phyloP scores from a whole-genome alignment of 2,329 filamentous ascomycete genomes.

The Penicillium hesseltinei region DNA sequence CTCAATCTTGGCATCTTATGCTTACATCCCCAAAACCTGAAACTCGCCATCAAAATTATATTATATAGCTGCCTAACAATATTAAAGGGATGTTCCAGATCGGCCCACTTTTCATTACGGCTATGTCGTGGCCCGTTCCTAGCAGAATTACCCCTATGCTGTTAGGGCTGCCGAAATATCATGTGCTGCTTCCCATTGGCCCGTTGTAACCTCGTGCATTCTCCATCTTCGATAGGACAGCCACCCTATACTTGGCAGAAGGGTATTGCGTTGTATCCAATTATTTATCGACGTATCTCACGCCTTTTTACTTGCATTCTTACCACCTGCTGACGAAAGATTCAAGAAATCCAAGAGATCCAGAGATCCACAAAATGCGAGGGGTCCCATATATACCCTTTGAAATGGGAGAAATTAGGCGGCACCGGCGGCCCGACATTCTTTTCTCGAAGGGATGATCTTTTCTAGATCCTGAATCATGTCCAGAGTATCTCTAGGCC shows the following conservation, averaged over 20 bases:
- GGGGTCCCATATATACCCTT: neutral
- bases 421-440: neutral
- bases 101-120: constrained; percentile 22
- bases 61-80: constrained; percentile 1
- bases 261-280: neutral
- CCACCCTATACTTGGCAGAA: constrained; percentile 4
- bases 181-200: neutral
- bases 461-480: neutral
- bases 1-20: neutral
- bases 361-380: neutral
- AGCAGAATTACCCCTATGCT: constrained; percentile 10
- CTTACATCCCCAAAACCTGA: neutral
- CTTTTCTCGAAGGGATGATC: neutral
- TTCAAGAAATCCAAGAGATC: neutral
- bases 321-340: neutral
- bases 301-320: neutral
- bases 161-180: constrained; percentile 10
- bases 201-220: neutral
- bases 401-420: neutral
- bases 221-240: neutral
- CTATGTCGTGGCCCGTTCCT: constrained; percentile 20
- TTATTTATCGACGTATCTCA: constrained; percentile 1
- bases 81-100: constrained; percentile 8
- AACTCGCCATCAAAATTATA: neutral
- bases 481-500: neutral